Base-by-base conservation (phyloP, 2,329 filamentous ascomycete genomes). In the Neobulgaria alba region DNA sequence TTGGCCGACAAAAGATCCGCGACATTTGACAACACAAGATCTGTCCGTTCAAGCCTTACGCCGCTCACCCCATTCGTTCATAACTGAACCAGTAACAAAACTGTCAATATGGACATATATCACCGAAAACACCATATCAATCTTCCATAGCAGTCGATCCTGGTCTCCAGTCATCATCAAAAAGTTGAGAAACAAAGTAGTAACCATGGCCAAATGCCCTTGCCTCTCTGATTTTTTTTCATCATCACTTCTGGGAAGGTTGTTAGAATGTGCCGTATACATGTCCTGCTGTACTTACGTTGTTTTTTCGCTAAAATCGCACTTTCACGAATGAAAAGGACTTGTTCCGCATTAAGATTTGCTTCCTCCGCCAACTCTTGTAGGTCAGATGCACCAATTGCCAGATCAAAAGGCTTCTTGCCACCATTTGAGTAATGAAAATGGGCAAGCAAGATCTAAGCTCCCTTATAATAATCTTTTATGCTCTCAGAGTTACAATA, bases 341-440 rank as follows among this genome's bases (percentile, higher is more conserved):
- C 29, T 15, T 31, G 29, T n/a, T 31, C 29, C 4, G 29, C 29
- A 12, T 12, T 12, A 5, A 31, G 29, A 4, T 15, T 4, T 4
- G 29, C 29, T 5, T 14, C 5, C 29, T 5, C 4, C 5, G 16
- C 12, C 16, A 14, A 4, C 26, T 10, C 23, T 31, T 9, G 10
- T 17, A 3, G 2, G 21, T 30, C 36, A 23, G 33, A 19, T 42
- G 26, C 17, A 32, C 16, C 10, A 21, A n/a, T n/a, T n/a, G n/a
- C n/a, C n/a, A n/a, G n/a, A n/a, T n/a, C 10, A 21, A 39, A 43
- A 14, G 41, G 41, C 15, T 15, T 16, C 3, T 14, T 8, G 3
- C 41, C 36, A 23, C 35, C 39, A 18, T 39, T 39, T 14, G 10
- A 29, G 14, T 38, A 39, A 23, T 43, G 35, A 12, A 34, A 43